Conservation (phyloP, 2,329 filamentous ascomycete genomes). For the Macrophomina tecta region DNA sequence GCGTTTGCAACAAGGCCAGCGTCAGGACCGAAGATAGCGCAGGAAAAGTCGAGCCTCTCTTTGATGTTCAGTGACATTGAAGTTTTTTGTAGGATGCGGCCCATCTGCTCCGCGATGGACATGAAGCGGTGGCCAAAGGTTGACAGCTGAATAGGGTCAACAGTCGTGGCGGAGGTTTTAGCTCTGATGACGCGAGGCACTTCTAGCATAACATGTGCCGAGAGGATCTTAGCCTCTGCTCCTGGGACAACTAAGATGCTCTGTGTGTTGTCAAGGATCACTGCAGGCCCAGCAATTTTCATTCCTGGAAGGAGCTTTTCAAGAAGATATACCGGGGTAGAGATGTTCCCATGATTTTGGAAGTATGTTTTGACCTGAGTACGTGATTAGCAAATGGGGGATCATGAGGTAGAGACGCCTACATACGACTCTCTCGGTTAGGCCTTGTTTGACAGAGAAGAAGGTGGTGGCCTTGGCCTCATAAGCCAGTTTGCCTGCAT, state of each 20-base stretch:
- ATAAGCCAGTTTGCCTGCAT: slow-evolving; percentile 79
- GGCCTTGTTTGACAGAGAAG: slow-evolving; percentile 66
- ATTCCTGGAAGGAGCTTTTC: slow-evolving; percentile 33
- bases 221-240: slow-evolving; percentile 45
- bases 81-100: slow-evolving; percentile 35
- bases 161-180: slow-evolving; percentile 57
- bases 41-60: slow-evolving; percentile 46
- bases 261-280: slow-evolving; percentile 51
- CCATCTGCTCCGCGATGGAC: slow-evolving; percentile 38
- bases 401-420: too few relatives aligned
- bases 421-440: slow-evolving; percentile 64
- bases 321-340: slow-evolving; percentile 38
- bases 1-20: slow-evolving; percentile 37
- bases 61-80: slow-evolving; percentile 37
- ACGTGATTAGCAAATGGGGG: neutral
- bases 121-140: slow-evolving; percentile 37
- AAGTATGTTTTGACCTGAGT: slow-evolving; percentile 34
- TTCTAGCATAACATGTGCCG: slow-evolving; percentile 56
- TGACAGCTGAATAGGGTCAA: slow-evolving; percentile 43
- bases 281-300: slow-evolving; percentile 38
- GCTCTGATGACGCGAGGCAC: slow-evolving; percentile 53
- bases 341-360: slow-evolving; percentile 32
- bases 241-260: slow-evolving; percentile 52
- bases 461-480: slow-evolving; percentile 73
- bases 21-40: slow-evolving; percentile 36